Evolutionary conservation across 1,284 basidiomycete genomes (phyloP), one percentile per base, ranked within the genome.

Genomic region (Erythrobasidium hasegawianum): DNA sequence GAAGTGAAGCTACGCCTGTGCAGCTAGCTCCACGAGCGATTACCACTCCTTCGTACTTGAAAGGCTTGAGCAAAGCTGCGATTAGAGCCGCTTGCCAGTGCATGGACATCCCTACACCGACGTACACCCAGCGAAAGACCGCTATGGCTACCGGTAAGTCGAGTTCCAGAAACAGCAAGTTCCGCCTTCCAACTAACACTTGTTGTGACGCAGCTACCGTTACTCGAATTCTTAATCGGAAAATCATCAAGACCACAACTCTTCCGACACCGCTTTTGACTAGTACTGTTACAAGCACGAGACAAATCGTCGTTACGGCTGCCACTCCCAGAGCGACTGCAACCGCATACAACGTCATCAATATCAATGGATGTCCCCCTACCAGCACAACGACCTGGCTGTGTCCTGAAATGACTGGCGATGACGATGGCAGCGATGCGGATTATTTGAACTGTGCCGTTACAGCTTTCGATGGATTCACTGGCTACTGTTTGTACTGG

Each of bases 331-430:
- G 8, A 18, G 45, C 22, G 22, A 18, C 14, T 4, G 45, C 4
- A 47, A 47, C 45, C 5, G 45, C 45, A 24, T 47, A 47, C 14
- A 47, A 18, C 16, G 22, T 24, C 4, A 14, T 47, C 22, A 47
- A 47, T 14, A 16, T 20, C 5, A 27, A 16, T 29, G 52, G 52
- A 7, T 54, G 52, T 27, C 52, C 52, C 4, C 52, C 52, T n/a
- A 27, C 20, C 8, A 3, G 16, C 8, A 24, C 52, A 18, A 24
- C 20, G 5, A 54, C 52, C 27, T 54, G n/a, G 18, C 18, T 54
- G 22, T 54, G 52, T 16, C 52, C 52, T 16, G 22, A 54, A 8
- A 3, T 4, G 52, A 54, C 52, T 54, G 52, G 52, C 52, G 52
- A 54, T 27, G 52, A 54, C 20, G 16, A 18, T 54, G 52, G 52